Evolutionary conservation across 306 rosid species (phyloP).

Genomic region (Boehmeria nivea): DNA sequence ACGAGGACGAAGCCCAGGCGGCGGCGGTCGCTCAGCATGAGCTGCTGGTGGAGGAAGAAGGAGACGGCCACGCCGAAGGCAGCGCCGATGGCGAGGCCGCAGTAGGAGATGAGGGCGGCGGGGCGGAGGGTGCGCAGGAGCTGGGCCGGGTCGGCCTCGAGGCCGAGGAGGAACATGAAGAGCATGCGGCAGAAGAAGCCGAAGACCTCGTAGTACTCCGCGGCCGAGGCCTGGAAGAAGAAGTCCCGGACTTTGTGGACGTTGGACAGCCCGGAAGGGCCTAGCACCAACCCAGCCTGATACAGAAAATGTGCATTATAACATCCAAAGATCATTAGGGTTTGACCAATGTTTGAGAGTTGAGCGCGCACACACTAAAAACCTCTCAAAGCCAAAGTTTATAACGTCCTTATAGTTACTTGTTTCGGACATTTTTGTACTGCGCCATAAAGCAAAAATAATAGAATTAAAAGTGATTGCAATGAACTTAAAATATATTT

Average conservation of each 20-base stretch:
- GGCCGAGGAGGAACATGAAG: conserved; percentile 78
- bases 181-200: conserved; percentile 75
- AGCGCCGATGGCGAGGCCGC: conserved; percentile 44
- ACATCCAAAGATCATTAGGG: too few relatives aligned
- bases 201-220: conserved; percentile 76
- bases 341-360: too few relatives aligned
- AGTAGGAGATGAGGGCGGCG: conserved; percentile 39
- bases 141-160: conserved; percentile 56
- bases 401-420: too few relatives aligned
- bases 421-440: too few relatives aligned
- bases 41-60: conserved; percentile 38
- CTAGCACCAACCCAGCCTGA: conserved; percentile 82
- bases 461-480: too few relatives aligned
- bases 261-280: conserved; percentile 68
- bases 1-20: conserved; percentile 20
- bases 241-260: conserved; percentile 23
- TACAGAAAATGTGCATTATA: too few relatives aligned
- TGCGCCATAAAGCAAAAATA: too few relatives aligned
- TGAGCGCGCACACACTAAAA: too few relatives aligned
- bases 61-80: conserved; percentile 52
- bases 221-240: conserved; percentile 58
- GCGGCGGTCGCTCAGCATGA: conserved; percentile 13
- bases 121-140: conserved; percentile 30
- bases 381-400: too few relatives aligned
- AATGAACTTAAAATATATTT: too few relatives aligned